Evolutionary conservation across 345 rosid species (phyloP).

Genomic region (Murraya koenigii): DNA sequence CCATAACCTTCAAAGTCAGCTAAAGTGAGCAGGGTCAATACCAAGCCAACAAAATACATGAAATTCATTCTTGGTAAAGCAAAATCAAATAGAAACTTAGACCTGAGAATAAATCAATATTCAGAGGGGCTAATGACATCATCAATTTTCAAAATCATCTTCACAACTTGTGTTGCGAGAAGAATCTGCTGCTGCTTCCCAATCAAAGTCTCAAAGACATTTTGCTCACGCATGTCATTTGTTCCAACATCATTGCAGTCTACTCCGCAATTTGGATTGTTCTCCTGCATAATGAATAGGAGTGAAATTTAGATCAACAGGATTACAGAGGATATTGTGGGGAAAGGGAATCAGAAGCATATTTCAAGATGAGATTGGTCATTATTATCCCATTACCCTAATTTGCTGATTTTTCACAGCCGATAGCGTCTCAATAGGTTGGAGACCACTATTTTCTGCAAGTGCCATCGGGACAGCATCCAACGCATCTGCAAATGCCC

Average conservation of each 20-base stretch:
- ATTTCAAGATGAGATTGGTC: not conserved
- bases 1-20: conserved; percentile 19
- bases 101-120: conserved; percentile 38
- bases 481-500: conserved; percentile 92
- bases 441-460: conserved; percentile 96
- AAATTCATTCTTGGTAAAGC: conserved; percentile 17
- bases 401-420: conserved; percentile 92
- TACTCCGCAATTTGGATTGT: conserved; percentile 71
- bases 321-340: not conserved
- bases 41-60: conserved; percentile 14
- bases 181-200: conserved; percentile 97
- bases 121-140: conserved; percentile 89
- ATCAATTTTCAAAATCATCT: conserved; percentile 94
- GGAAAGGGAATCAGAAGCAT: not conserved
- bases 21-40: not conserved
- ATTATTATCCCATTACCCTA: conserved; percentile 43
- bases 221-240: conserved; percentile 88
- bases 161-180: conserved; percentile 97
- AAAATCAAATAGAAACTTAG: not conserved
- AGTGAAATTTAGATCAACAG: not conserved
- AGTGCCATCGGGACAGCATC: conserved; percentile 92
- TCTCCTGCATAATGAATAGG: conserved; percentile 53
- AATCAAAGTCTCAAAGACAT: conserved; percentile 90
- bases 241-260: conserved; percentile 97
- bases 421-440: conserved; percentile 92